Evolutionary conservation across 225 moss, liverwort and hornwort species (phyloP), one percentile per base, ranked within the genome.

Genomic region (Sphagnum tenellum): DNA sequence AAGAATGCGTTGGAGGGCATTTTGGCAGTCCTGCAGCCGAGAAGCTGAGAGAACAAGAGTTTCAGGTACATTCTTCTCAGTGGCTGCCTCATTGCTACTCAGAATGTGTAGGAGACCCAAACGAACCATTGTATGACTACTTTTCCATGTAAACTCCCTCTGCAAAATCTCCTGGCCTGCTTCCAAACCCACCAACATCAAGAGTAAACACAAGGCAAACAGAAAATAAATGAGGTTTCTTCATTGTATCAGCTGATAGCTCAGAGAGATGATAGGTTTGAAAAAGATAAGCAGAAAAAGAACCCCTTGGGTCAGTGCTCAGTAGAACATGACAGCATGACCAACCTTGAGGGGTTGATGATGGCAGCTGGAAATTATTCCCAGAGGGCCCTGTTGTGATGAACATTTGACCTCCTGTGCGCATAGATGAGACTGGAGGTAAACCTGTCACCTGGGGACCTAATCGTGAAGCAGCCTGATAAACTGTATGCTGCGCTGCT

Each of bases 341-440:
- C 49, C 49, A 74, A 85, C 84, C 84, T 78, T 68, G 56, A 50
- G 67, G 60, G 64, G 71, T 67, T 51, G 72, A 67, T 66, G 75
- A 62, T 44, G 70, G 72, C 75, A 69, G 65, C 8, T 51, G 60
- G 3, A 78, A 73, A 9, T 75, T 62, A 66, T 71, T 69, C 47
- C 74, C 70, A 68, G 85, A 68, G 52, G 58, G 60, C 8, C 84
- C 76, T 29, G 71, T 80, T 8, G 72, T 72, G 10, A 79, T 77
- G 45, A 86, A 85, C 44, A 93, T 79, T 54, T 93, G 78, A 55
- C 96, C 96, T 56, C 93, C 98, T 50, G 93, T 98, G 65, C 98
- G 90, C 93, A 98, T 98, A 0, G 87, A 85, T 45, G 92, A 87
- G 62, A 82, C 76, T 49, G 90, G 92, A 50, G 90, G 87, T 70